Evolutionary conservation across 371 early-diverging fungal species (phyloP).

Genomic region (Syncephalis plumigaleata): DNA sequence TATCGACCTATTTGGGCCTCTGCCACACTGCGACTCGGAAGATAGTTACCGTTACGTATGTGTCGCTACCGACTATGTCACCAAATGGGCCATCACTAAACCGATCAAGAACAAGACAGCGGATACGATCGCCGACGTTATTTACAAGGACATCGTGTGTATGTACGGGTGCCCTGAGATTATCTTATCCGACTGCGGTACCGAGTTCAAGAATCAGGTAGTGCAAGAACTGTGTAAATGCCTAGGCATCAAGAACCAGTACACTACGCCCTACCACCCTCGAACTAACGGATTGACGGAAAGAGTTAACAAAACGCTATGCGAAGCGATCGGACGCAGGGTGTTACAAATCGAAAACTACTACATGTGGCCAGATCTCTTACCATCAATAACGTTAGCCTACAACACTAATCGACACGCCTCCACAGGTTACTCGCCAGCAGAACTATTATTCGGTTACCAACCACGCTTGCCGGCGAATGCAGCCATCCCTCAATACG

Average conservation of each 20-base stretch:
- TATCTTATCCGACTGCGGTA: slow-evolving; percentile 17
- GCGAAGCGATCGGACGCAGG: too few relatives aligned
- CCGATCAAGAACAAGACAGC: slow-evolving; percentile 13
- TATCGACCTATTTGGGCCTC: not conserved
- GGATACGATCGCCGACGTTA: slow-evolving; percentile 11
- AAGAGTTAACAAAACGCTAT: not conserved
- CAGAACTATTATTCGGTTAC: too few relatives aligned
- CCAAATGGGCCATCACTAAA: slow-evolving; percentile 17
- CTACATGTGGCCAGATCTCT: too few relatives aligned
- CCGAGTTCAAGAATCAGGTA: not conserved
- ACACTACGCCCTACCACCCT: not conserved
- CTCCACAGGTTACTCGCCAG: too few relatives aligned
- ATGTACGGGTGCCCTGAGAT: slow-evolving; percentile 12
- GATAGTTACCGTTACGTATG: not conserved
- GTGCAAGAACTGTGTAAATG: not conserved
- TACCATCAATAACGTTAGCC: too few relatives aligned
- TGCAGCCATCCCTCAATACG: too few relatives aligned
- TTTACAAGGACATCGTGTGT: slow-evolving; percentile 14
- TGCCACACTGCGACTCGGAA: not conserved
- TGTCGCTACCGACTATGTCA: slow-evolving; percentile 18
- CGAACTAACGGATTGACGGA: not conserved
- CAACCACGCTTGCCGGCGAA: too few relatives aligned
- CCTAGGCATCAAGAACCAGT: not conserved
- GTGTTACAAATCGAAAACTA: too few relatives aligned
- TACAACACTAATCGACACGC: too few relatives aligned